Conservation (phyloP, 352 stramenopile genomes). For the Phytophthora quininea region DNA sequence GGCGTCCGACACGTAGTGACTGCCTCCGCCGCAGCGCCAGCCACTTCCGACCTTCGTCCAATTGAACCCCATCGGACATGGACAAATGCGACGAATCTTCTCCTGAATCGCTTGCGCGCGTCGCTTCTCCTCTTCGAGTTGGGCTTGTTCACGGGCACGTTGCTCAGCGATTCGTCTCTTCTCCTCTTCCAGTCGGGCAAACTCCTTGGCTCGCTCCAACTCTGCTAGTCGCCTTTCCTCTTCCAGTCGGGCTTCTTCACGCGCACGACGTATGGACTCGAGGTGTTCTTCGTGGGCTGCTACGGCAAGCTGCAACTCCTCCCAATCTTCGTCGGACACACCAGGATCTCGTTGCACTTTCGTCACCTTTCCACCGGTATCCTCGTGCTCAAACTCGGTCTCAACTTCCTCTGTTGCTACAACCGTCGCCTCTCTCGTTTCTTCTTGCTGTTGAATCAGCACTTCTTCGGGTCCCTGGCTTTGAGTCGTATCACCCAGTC, state of each 20-base stretch:
- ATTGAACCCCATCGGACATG: slow-evolving; percentile 68
- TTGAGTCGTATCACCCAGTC: slow-evolving; percentile 5
- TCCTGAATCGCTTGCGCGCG: slow-evolving; percentile 51
- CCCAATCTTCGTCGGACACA: slow-evolving; percentile 72
- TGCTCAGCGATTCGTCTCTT: slow-evolving; percentile 19
- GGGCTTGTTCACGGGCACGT: slow-evolving; percentile 29
- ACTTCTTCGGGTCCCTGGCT: slow-evolving; percentile 10
- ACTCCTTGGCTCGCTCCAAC: slow-evolving; percentile 6
- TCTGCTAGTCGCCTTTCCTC: slow-evolving; percentile 11
- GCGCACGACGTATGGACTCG: slow-evolving; percentile 36
- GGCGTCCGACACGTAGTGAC: slow-evolving; percentile 75
- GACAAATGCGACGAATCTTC: slow-evolving; percentile 63
- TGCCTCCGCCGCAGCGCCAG: slow-evolving; percentile 83
- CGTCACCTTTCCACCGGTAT: slow-evolving; percentile 16
- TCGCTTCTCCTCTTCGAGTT: slow-evolving; percentile 47
- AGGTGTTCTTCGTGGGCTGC: slow-evolving; percentile 45
- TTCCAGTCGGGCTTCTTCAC: slow-evolving; percentile 9
- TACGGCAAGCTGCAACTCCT: slow-evolving; percentile 69
- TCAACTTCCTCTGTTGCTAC: slow-evolving; percentile 14
- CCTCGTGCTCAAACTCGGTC: slow-evolving; percentile 12
- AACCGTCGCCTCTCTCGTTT: slow-evolving; percentile 11
- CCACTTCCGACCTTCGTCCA: slow-evolving; percentile 65
- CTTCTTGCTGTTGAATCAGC: slow-evolving; percentile 8
- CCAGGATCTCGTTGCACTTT: slow-evolving; percentile 46
- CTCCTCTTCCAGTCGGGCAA: slow-evolving; percentile 11